Evolutionary conservation across 352 stramenopile genomes (phyloP).

Genomic region (Phytopythium vexans): DNA sequence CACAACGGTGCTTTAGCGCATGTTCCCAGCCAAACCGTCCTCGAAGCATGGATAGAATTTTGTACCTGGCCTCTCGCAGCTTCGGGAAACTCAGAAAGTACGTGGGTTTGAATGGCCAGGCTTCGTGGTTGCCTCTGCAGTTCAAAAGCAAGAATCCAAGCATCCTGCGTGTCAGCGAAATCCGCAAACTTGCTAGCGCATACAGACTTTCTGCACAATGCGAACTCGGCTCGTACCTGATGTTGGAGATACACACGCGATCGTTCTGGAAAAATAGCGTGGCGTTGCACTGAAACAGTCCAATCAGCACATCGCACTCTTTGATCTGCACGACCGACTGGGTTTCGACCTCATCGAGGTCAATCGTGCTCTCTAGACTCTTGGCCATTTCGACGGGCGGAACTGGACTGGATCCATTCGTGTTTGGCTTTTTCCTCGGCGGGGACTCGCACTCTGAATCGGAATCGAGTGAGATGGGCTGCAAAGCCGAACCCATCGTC

Average conservation of each 20-base stretch:
- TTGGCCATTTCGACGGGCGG: constrained; percentile 6
- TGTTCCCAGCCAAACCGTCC: neutral
- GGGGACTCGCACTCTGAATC: constrained; percentile 30
- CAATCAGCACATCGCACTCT: constrained; percentile 39
- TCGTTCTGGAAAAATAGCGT: constrained; percentile 32
- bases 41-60: neutral
- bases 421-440: constrained; percentile 6
- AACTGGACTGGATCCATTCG: constrained; percentile 6
- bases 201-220: too few relatives aligned
- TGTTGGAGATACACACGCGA: constrained; percentile 31
- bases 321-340: constrained; percentile 11
- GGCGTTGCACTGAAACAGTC: constrained; percentile 30
- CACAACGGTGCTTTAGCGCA: neutral
- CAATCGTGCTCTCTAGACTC: constrained; percentile 7
- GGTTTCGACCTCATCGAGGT: constrained; percentile 21
- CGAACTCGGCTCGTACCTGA: constrained; percentile 13
- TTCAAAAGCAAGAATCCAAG: neutral
- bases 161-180: too few relatives aligned
- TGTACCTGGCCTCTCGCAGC: constrained; percentile 1
- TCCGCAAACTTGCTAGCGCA: too few relatives aligned
- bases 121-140: constrained; percentile 1
- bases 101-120: constrained; percentile 1
- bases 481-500: constrained; percentile 26
- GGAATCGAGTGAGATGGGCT: constrained; percentile 49
- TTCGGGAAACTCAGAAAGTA: neutral